Evolutionary conservation across 1,284 basidiomycete species (phyloP).

Genomic region (Rhodotorula sp.): DNA sequence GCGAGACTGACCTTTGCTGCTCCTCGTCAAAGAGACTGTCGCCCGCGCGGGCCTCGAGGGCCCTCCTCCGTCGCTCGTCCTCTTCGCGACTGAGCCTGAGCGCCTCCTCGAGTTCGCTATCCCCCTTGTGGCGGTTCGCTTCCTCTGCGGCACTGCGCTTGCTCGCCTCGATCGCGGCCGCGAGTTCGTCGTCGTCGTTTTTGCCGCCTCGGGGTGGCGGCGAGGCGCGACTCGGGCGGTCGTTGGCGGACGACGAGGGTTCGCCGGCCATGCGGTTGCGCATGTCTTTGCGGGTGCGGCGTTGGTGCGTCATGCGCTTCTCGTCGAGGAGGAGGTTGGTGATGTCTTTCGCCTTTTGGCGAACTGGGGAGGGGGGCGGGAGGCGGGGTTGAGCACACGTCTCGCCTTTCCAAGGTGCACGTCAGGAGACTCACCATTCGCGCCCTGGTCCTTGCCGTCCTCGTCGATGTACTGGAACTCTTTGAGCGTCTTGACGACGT

Average conservation of each 20-base stretch:
- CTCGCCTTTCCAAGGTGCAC: neutral
- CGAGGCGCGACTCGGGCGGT: conserved; percentile 44
- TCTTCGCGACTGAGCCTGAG: conserved; percentile 76
- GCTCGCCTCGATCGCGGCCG: conserved; percentile 55
- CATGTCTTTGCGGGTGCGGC: conserved; percentile 83
- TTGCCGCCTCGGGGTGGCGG: conserved; percentile 35
- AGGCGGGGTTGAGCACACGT: neutral
- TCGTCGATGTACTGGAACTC: conserved; percentile 99
- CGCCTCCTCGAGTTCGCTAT: conserved; percentile 86
- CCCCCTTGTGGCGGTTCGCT: conserved; percentile 52
- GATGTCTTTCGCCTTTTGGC: conserved; percentile 99
- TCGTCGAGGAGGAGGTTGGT: conserved; percentile 94
- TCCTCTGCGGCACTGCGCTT: conserved; percentile 48
- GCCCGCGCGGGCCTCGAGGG: conserved; percentile 70
- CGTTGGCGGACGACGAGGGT: conserved; percentile 46
- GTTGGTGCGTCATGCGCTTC: conserved; percentile 76
- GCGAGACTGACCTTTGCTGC: conserved; percentile 42
- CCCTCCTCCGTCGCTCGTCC: conserved; percentile 56
- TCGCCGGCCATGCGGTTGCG: conserved; percentile 78
- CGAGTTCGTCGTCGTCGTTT: conserved; percentile 57
- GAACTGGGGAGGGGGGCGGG: conserved; percentile 53
- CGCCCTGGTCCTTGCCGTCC: conserved; percentile 93
- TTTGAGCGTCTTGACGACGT: conserved; percentile 97
- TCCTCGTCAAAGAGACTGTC: conserved; percentile 81
- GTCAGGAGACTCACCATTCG: conserved; percentile 61